Evolutionary conservation across 495 filamentous ascomycete species (phyloP).

Genomic region (Sordaria brevicollis): DNA sequence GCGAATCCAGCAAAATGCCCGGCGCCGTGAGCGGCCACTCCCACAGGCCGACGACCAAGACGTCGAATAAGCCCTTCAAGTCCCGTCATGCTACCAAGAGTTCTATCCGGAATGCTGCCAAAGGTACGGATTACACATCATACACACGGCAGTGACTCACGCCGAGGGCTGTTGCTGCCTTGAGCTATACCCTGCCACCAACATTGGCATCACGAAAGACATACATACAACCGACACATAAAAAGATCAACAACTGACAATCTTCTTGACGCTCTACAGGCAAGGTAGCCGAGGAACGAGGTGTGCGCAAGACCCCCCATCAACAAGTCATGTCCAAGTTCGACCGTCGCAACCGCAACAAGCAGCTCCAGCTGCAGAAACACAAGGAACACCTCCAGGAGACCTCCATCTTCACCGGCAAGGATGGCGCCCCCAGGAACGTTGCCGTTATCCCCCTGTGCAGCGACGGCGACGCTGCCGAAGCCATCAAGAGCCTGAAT

Average conservation of each 20-base stretch:
- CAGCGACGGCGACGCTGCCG: constrained; percentile 51
- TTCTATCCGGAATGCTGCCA: constrained; percentile 65
- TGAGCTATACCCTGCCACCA: not conserved
- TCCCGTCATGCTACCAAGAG: constrained; percentile 81
- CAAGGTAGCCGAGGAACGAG: constrained; percentile 39
- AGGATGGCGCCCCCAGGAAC: constrained; percentile 77
- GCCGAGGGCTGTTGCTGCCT: not conserved
- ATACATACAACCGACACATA: not conserved
- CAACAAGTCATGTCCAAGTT: constrained; percentile 97
- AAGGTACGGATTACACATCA: constrained; percentile 46
- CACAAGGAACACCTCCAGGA: constrained; percentile 67
- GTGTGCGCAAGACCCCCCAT: constrained; percentile 74
- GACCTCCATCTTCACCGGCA: constrained; percentile 69
- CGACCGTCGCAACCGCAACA: constrained; percentile 84
- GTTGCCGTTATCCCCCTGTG: constrained; percentile 87
- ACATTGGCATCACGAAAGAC: not conserved
- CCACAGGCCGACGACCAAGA: constrained; percentile 85
- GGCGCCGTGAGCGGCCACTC: constrained; percentile 55
- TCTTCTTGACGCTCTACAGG: constrained; percentile 14
- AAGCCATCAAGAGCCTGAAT: constrained; percentile 62
- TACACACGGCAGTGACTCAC: constrained; percentile 1
- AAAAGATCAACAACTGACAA: constrained; percentile 4
- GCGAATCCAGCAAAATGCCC: constrained; percentile 50
- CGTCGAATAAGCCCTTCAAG: constrained; percentile 80
- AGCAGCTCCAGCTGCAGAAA: constrained; percentile 73